Conservation (phyloP, 1,284 basidiomycete species). For the Taiwanofungus camphoratus region DNA sequence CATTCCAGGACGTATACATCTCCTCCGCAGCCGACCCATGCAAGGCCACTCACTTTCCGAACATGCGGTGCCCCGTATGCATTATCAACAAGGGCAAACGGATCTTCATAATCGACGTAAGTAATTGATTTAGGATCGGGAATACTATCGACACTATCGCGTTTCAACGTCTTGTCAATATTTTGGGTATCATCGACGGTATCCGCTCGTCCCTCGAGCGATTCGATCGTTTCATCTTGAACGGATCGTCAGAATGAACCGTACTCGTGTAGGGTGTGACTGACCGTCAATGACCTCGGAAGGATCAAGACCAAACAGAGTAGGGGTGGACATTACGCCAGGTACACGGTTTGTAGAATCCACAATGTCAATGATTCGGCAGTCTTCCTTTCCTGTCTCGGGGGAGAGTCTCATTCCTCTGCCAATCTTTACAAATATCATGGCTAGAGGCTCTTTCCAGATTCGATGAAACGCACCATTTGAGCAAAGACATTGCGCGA, state of each 20-base stretch:
- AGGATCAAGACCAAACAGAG: slow-evolving; percentile 84
- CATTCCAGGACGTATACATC: slow-evolving; percentile 77
- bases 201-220: slow-evolving; percentile 38
- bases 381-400: slow-evolving; percentile 77
- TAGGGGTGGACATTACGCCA: slow-evolving; percentile 79
- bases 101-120: slow-evolving; percentile 79
- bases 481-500: slow-evolving; percentile 89
- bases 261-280: background rate
- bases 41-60: slow-evolving; percentile 41
- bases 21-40: slow-evolving; percentile 83
- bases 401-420: slow-evolving; percentile 88
- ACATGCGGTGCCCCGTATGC: slow-evolving; percentile 51
- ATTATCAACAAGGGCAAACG: slow-evolving; percentile 57
- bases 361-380: slow-evolving; percentile 89
- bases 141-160: slow-evolving; percentile 29
- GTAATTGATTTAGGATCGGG: slow-evolving; percentile 64
- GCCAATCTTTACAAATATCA: slow-evolving; percentile 61
- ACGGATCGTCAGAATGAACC: slow-evolving; percentile 1
- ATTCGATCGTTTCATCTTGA: slow-evolving; percentile 45
- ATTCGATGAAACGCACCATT: slow-evolving; percentile 56
- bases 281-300: slow-evolving; percentile 59
- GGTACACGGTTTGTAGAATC: slow-evolving; percentile 68
- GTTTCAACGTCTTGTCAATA: background rate
- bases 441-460: background rate
- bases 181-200: slow-evolving; percentile 18